These are phyloP conservation scores for Alternaria atra DNA, from an alignment of 2,329 filamentous ascomycete genomes.

Conservation along the genomic window DNA sequence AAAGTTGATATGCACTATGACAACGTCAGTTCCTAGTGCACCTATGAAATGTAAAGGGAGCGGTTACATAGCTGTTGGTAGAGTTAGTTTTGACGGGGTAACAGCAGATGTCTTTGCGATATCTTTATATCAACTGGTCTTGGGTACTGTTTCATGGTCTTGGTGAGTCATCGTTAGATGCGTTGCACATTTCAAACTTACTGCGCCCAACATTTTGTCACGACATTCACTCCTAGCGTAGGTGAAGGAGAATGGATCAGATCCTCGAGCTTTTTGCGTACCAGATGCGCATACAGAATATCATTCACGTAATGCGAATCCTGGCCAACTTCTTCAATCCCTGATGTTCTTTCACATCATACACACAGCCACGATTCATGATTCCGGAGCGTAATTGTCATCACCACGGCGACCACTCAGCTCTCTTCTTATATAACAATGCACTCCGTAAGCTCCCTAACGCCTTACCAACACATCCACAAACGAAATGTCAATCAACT, in stretches of 20 bases:
- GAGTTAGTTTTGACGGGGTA: background rate
- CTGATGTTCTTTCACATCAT: background rate
- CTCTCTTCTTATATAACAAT: background rate
- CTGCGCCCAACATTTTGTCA: background rate
- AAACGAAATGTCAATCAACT: background rate
- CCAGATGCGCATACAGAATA: background rate
- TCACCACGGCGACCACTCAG: background rate
- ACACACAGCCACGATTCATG: background rate
- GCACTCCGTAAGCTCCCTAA: background rate
- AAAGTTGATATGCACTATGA: background rate
- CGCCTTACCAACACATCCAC: background rate
- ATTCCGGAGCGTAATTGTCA: background rate
- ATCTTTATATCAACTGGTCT: background rate
- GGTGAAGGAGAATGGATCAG: too few relatives aligned
- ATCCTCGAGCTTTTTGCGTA: too few relatives aligned
- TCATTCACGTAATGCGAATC: background rate
- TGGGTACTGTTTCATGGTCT: background rate
- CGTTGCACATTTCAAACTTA: background rate
- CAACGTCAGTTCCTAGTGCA: background rate
- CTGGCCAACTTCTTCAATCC: background rate
- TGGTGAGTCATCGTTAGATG: background rate
- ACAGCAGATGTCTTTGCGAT: background rate
- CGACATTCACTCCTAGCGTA: too few relatives aligned
- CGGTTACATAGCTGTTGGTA: background rate
- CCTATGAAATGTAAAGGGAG: background rate